Evolutionary conservation across 768 basidiomycete genomes (phyloP), one percentile per base, ranked within the genome.

Genomic region (Chalciporus sphaerocephalus): DNA sequence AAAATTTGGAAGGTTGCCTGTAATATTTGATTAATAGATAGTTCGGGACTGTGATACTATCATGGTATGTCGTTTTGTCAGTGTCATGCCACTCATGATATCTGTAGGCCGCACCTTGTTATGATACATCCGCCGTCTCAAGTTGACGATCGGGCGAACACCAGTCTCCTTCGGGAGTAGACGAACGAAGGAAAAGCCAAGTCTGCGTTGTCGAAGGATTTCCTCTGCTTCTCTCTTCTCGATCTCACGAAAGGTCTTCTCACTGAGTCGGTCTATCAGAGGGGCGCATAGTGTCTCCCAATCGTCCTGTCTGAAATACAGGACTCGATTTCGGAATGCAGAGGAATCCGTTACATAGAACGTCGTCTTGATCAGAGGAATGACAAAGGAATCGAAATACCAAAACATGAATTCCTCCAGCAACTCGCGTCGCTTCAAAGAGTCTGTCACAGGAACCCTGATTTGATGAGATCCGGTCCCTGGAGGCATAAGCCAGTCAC

Each of bases 311-410:
- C 91, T 80, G 63, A 96, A 98, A 60, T 94, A 99, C 1, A 97
- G 69, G 1, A 94, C 75, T 35, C 80, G 79, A 49, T 93, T 87
- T 32, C 85, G 75, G 56, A 84, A 91, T 6, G 85, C 87, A 16
- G 87, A 83, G 0, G 94, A 91, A 52, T 98, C 90, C 0, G 96
- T 98, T 35, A 92, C 75, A 64, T 97, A 97, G 67, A 96, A 99
- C 0, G 85, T 84, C 3, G 91, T 91, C 94, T 80, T 85, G 25
- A 98, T 63, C 5, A 98, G 68, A 1, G 87, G 79, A 4, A 87
- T 63, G 6, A 98, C 64, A 61, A 94, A 92, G 0, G 81, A 84
- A 57, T 93, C 87, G 47, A 96, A 90, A 53, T 92, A 85, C 96
- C 96, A 99, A 59, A 82, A 87, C n/a, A 97, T 46, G 57, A 95